Percentiles rank a stretch among this genome's conserved stretches.
Conservation (phyloP, 805 yeast genomes). For the Brettanomyces nanus region DNA sequence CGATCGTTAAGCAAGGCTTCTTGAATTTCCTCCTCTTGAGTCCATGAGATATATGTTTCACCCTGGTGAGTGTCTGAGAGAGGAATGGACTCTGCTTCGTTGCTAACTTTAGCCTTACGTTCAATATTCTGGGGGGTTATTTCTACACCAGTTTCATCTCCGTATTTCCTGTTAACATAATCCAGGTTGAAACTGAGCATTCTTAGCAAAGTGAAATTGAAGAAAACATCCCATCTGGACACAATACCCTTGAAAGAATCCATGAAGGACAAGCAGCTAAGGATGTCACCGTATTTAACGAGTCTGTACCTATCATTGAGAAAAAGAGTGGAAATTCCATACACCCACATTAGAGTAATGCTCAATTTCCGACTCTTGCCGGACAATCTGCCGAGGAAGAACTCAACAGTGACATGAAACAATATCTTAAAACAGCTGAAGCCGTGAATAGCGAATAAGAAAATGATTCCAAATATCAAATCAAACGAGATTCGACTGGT, state of each 20-base stretch:
- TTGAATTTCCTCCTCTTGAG: constrained; percentile 3
- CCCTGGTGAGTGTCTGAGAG: neutral
- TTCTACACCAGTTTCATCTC: constrained; percentile 5
- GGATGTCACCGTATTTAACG: constrained; percentile 38
- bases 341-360: constrained; percentile 53
- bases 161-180: constrained; percentile 38
- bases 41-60: too few relatives aligned
- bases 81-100: constrained; percentile 5
- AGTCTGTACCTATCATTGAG: constrained; percentile 62
- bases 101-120: constrained; percentile 11
- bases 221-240: constrained; percentile 92
- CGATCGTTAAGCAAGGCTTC: constrained; percentile 40
- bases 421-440: constrained; percentile 56
- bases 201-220: constrained; percentile 80
- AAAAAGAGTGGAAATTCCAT: constrained; percentile 72
- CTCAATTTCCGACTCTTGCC: constrained; percentile 31
- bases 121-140: constrained; percentile 2
- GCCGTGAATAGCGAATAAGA: constrained; percentile 74
- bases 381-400: constrained; percentile 34
- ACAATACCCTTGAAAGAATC: constrained; percentile 74
- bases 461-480: constrained; percentile 58
- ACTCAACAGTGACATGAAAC: constrained; percentile 49
- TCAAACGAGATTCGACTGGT: constrained; percentile 46
- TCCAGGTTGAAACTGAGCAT: constrained; percentile 81
- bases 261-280: constrained; percentile 36